Evolutionary conservation across 176 grass and related monocot species (phyloP).

Genomic region (Pontederia crassipes): DNA sequence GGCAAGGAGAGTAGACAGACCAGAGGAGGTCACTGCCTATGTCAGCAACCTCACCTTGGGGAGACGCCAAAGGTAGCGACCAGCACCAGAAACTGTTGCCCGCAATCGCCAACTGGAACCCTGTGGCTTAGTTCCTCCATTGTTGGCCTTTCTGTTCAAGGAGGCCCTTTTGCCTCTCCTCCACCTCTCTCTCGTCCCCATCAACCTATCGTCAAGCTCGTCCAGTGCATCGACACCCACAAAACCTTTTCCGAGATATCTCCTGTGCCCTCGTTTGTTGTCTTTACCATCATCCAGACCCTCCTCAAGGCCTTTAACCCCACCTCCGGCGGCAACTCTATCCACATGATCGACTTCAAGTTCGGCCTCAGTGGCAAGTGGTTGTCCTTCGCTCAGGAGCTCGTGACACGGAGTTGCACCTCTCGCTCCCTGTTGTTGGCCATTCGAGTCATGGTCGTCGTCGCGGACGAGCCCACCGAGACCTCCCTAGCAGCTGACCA

Average conservation of each 20-base stretch:
- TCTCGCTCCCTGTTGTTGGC: constrained; percentile 1
- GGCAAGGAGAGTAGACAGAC: no score
- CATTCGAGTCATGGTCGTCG: constrained; percentile 40
- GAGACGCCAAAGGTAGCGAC: neutral
- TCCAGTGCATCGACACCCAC: constrained; percentile 31
- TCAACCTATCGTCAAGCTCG: constrained; percentile 24
- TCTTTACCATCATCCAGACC: constrained; percentile 47
- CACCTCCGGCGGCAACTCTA: constrained; percentile 14
- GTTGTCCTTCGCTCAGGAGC: constrained; percentile 49
- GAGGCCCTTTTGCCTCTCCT: constrained; percentile 42
- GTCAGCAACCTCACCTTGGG: neutral
- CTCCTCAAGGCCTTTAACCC: constrained; percentile 41
- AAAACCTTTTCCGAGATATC: constrained; percentile 43
- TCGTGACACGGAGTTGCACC: constrained; percentile 22
- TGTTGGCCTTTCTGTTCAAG: constrained; percentile 43
- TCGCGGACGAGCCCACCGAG: constrained; percentile 37
- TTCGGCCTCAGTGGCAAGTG: constrained; percentile 49
- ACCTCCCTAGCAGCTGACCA: constrained; percentile 44
- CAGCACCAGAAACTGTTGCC: constrained; percentile 2
- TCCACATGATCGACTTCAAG: constrained; percentile 54
- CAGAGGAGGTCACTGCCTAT: no score
- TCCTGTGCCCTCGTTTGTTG: constrained; percentile 31
- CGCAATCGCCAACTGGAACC: constrained; percentile 33
- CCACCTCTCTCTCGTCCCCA: neutral
- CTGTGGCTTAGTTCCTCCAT: constrained; percentile 32